Conservation (phyloP, 2,329 filamentous ascomycete species). For the Sporothrix euskadiensis region DNA sequence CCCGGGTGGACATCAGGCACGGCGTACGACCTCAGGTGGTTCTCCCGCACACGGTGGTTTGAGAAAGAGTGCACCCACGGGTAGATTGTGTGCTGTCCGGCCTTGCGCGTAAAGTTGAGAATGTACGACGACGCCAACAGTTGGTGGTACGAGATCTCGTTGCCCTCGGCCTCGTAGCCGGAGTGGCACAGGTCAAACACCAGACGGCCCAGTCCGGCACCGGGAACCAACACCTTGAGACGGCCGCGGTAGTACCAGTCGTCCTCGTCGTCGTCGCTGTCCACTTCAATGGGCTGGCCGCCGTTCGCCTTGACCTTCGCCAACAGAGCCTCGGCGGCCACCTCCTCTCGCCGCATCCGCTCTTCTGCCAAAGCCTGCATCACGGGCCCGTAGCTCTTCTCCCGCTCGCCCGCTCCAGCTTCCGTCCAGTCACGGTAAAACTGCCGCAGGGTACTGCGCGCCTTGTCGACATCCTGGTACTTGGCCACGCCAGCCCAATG, state of each 20-base stretch:
- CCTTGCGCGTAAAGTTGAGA: conserved; percentile 64
- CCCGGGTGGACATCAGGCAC: conserved; percentile 81
- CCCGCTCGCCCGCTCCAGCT: conserved; percentile 72
- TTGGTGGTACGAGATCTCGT: conserved; percentile 96
- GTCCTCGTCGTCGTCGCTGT: conserved; percentile 8
- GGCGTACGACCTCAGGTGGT: conserved; percentile 72
- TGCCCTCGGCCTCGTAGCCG: conserved; percentile 79
- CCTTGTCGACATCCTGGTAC: conserved; percentile 79
- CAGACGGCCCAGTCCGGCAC: conserved; percentile 82
- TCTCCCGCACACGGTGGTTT: conserved; percentile 71
- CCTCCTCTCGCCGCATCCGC: conserved; percentile 35
- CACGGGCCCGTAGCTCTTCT: conserved; percentile 75
- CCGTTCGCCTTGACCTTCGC: background rate
- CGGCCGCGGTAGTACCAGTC: conserved; percentile 39
- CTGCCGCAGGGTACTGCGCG: conserved; percentile 86
- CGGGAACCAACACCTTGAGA: conserved; percentile 77
- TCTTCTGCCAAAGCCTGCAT: conserved; percentile 62
- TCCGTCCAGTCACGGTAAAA: conserved; percentile 93
- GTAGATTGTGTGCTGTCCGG: conserved; percentile 69
- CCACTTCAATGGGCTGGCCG: background rate
- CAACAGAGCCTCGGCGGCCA: conserved; percentile 20
- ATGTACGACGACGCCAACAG: conserved; percentile 81
- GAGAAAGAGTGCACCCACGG: conserved; percentile 89
- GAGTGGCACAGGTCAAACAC: conserved; percentile 79
- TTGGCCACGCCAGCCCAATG: conserved; percentile 71